Evolutionary conservation across 495 filamentous ascomycete genomes (phyloP).

Genomic region (Terfezia claveryi): DNA sequence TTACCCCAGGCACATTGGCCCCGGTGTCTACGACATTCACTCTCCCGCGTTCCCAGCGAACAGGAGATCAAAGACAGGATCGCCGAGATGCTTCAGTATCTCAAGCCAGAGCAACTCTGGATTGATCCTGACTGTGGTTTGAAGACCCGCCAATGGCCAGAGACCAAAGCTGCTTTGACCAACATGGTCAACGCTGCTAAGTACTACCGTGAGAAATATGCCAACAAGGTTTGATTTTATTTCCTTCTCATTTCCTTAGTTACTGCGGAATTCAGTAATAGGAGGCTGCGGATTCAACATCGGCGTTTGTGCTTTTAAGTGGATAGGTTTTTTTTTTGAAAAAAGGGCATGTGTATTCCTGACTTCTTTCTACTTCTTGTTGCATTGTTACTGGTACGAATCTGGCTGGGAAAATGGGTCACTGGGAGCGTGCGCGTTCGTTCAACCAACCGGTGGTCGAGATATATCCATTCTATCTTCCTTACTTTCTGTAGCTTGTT

Average conservation of each 20-base stretch:
- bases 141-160: constrained; percentile 90
- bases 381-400: background rate
- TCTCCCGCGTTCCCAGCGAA: constrained; percentile 80
- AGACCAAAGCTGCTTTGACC: constrained; percentile 77
- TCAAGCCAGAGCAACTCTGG: constrained; percentile 88
- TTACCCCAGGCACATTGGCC: constrained; percentile 92
- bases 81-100: constrained; percentile 87
- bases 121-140: constrained; percentile 97
- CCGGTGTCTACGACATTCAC: constrained; percentile 99
- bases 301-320: constrained; percentile 22
- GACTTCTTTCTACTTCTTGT: background rate
- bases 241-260: constrained; percentile 5
- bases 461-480: background rate
- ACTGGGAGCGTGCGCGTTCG: background rate
- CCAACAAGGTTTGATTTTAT: constrained; percentile 14
- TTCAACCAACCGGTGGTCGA: background rate
- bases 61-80: constrained; percentile 94
- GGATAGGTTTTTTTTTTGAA: background rate
- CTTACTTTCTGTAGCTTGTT: background rate
- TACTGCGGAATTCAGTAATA: background rate
- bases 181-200: constrained; percentile 96
- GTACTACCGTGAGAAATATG: constrained; percentile 63
- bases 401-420: background rate
- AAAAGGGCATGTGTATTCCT: background rate
- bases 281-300: constrained; percentile 33